Conservation (phyloP, 257 asterid genomes). For the Gardenia jasminoides region DNA sequence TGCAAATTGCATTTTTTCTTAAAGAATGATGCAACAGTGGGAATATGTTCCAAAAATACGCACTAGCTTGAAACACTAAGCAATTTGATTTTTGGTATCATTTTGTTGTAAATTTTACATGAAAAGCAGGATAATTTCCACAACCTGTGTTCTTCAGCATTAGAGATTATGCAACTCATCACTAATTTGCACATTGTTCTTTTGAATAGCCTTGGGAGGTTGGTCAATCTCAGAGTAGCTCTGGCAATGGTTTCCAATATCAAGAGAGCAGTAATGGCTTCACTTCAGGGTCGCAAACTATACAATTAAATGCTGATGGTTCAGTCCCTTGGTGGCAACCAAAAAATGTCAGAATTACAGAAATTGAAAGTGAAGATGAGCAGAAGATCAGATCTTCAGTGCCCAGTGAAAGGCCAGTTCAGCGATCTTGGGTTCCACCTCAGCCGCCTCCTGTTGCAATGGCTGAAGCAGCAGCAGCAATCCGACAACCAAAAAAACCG, state of each 20-base stretch:
- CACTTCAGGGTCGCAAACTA: slow-evolving; percentile 33
- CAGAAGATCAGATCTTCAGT: slow-evolving; percentile 37
- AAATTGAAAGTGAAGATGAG: slow-evolving; percentile 50
- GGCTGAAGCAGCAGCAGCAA: slow-evolving; percentile 95
- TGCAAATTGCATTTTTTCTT: too few species aligned
- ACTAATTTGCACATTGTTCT: slow-evolving; percentile 12
- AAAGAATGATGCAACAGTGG: neutral
- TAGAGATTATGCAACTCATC: neutral
- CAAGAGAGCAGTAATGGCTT: slow-evolving; percentile 42
- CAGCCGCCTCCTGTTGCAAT: slow-evolving; percentile 92
- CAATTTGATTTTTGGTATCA: neutral
- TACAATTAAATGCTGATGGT: slow-evolving; percentile 49
- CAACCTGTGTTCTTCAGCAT: neutral
- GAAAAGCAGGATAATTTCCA: neutral
- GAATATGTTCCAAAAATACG: neutral
- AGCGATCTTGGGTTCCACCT: slow-evolving; percentile 91
- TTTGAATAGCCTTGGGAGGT: slow-evolving; percentile 89
- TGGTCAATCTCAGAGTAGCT: slow-evolving; percentile 47
- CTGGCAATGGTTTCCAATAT: slow-evolving; percentile 36
- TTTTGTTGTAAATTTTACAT: neutral
- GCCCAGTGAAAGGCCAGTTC: slow-evolving; percentile 42
- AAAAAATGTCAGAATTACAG: slow-evolving; percentile 58
- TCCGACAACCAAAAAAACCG: slow-evolving; percentile 84
- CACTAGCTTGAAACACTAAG: neutral
- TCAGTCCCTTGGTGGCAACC: slow-evolving; percentile 60